Evolutionary conservation across 306 rosid genomes (phyloP), one percentile per base, ranked within the genome.

Genomic region (Inga laurina): DNA sequence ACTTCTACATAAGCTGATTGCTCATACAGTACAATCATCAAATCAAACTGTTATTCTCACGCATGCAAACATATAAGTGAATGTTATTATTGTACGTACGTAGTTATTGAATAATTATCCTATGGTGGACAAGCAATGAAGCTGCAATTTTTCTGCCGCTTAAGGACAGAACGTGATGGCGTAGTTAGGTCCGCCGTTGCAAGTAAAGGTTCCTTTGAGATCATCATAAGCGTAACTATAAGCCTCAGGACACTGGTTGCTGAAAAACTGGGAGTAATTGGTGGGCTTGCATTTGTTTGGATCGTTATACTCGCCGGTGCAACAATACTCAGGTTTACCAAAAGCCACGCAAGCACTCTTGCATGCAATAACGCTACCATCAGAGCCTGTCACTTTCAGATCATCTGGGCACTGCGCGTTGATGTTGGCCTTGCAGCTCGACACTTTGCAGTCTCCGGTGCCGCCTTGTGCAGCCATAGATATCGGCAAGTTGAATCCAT

Each of bases 201-300:
- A 88, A 22, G 91, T 85, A 46, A 85, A 85, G 37, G 72, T 85
- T 74, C 91, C 86, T 8, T 82, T 68, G 57, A 15, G 49, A 54
- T 88, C 91, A 81, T 88, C 91, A 65, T 49, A 85, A 0, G 91
- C 88, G 59, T 88, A 88, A 56, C 89, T 85, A 30, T 88, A 85
- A 61, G 89, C 89, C 15, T 83, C 65, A 57, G 89, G 91, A 22
- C 91, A 88, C 27, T 32, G 85, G 4, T 13, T 15, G 78, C 86
- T 88, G 12, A 88, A 88, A 11, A 85, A 68, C 65, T 3, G n/a
- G 2, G 91, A 88, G 71, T 74, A 88, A 10, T 1, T 0, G 0
- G 67, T 74, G 12, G 89, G 84, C 12, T 62, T 44, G 73, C 89
- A 87, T 6, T 16, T 54, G 3, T 54, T 54, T 54, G 87, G 79